Evolutionary conservation across 371 early-diverging fungal genomes (phyloP), one percentile per base, ranked within the genome.

Genomic region (Funneliformis caledonium): DNA sequence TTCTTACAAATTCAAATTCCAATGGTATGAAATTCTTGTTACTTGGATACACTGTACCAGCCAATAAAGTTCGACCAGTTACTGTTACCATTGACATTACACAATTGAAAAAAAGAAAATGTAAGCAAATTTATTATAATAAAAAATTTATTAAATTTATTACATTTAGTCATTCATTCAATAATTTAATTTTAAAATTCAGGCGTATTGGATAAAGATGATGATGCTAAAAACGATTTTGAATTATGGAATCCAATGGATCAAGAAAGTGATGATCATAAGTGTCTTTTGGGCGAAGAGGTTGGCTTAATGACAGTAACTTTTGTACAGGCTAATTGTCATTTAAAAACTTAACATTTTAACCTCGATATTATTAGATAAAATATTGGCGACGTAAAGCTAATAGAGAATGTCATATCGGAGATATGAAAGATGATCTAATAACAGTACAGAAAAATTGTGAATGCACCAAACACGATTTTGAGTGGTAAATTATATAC

Each of bases 301-400:
- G 76, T 76, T 37, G n/a, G 43, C 16, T n/a, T 33, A 16, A 37
- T 8, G 7, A 37, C 2, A 16, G 14, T 14, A 14, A n/a, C 42
- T 22, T 11, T 22, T 10, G 82, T 43, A 1, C 45, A 16, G 14
- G 14, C 33, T 26, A 7, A 22, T 12, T 52, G 26, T 56, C 14
- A 14, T 16, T 8, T 4, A 48, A n/a, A 26, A 22, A 4, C 16
- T 45, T 47, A 48, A 22, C 19, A 47, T 26, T 70, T 47, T 22
- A 45, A 70, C 48, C n/a, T 47, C 45, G 50, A 22, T 19, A 26
- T 37, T 37, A 2, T 37, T 80, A 87, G 82, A 87, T 87, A 8
- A 86, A 84, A 7, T 93, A 92, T 83, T 94, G 93, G 90, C 90
- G 97, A 7, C 92, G 96, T 80, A 96, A 96, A 88, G 85, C 88